phyloP scores from a whole-genome alignment of 306 rosid species.

The Luffa aegyptiaca region DNA sequence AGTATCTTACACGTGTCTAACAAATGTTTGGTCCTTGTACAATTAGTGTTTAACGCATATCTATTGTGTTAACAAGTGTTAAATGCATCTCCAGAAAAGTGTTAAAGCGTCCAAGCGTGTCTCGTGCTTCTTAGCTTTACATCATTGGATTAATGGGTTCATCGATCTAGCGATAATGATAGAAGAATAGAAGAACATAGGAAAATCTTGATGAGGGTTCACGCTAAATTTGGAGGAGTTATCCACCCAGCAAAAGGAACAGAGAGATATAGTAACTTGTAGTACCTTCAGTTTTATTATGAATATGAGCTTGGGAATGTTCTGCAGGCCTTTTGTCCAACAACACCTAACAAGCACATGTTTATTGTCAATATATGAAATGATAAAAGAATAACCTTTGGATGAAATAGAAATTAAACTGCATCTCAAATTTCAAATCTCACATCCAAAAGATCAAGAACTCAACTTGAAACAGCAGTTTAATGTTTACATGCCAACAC shows the following conservation, averaged over 20 bases:
- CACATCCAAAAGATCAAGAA: neutral
- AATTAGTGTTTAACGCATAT: neutral
- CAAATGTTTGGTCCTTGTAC: neutral
- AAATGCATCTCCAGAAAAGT: neutral
- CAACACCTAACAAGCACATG: constrained; percentile 32
- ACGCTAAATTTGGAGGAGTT: neutral
- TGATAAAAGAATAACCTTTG: neutral
- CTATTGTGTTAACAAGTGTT: neutral
- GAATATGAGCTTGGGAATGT: constrained; percentile 25
- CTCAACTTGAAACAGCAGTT: neutral
- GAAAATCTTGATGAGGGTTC: neutral
- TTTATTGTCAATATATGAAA: neutral
- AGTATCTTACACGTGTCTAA: neutral
- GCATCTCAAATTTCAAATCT: neutral
- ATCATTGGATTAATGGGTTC: neutral
- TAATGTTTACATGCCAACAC: neutral
- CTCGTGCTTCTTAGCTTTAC: neutral
- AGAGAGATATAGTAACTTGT: neutral
- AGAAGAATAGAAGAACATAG: neutral
- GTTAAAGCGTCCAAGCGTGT: neutral
- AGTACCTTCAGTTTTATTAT: constrained; percentile 34
- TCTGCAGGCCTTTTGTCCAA: constrained; percentile 47
- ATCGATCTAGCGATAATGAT: neutral
- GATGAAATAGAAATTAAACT: neutral
- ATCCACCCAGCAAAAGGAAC: neutral